A percentile compares a stretch with the other conserved stretches of the same genome.
Evolutionary conservation across 192 early-diverging fungal species (phyloP).

Genomic region (Podila clonocystis): DNA sequence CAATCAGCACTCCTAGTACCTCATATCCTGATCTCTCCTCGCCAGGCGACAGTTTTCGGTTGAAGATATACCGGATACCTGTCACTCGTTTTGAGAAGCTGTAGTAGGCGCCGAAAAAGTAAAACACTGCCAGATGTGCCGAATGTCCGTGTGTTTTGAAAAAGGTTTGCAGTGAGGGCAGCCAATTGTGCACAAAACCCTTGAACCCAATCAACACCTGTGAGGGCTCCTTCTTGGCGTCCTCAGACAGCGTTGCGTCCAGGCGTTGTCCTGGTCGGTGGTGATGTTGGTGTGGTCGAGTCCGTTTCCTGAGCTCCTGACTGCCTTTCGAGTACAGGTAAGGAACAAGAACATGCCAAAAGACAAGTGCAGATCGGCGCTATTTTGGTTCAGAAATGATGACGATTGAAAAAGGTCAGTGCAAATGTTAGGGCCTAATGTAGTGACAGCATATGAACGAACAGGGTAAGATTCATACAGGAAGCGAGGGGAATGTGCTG

Average conservation of each 20-base stretch:
- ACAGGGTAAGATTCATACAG: slow-evolving; percentile 13
- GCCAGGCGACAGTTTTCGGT: slow-evolving; percentile 74
- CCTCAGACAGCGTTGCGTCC: slow-evolving; percentile 34
- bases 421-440: not conserved
- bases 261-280: slow-evolving; percentile 17
- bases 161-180: slow-evolving; percentile 56
- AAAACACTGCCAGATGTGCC: slow-evolving; percentile 89
- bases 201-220: slow-evolving; percentile 20
- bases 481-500: slow-evolving; percentile 61
- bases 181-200: slow-evolving; percentile 21
- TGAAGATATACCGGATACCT: slow-evolving; percentile 86
- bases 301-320: slow-evolving; percentile 40
- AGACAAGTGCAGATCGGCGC: slow-evolving; percentile 52
- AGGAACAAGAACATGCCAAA: slow-evolving; percentile 56
- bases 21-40: slow-evolving; percentile 86
- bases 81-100: slow-evolving; percentile 81
- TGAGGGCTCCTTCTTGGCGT: slow-evolving; percentile 28
- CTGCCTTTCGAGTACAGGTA: slow-evolving; percentile 53
- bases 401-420: not conserved
- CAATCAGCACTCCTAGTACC: slow-evolving; percentile 83
- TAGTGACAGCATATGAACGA: not conserved
- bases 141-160: slow-evolving; percentile 60
- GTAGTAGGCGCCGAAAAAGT: slow-evolving; percentile 88
- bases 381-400: slow-evolving; percentile 24
- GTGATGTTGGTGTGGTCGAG: slow-evolving; percentile 27